These are phyloP conservation scores for Phytophthora tubulina DNA, from an alignment of 352 stramenopile species.

Conservation along the genomic window DNA sequence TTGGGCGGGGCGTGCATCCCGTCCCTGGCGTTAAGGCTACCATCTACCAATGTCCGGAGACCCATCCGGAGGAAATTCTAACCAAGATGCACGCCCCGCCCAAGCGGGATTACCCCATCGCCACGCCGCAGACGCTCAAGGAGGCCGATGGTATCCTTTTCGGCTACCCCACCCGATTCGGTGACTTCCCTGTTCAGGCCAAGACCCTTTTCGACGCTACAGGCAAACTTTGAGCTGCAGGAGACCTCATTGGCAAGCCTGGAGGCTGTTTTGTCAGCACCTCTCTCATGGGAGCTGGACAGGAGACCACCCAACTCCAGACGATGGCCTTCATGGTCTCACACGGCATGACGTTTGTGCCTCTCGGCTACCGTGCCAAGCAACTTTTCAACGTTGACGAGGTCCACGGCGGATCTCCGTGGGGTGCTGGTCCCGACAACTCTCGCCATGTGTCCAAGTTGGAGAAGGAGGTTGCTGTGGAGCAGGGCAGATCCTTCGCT, in stretches of 20 bases:
- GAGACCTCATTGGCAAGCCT: slow-evolving; percentile 21
- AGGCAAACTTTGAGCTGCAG: slow-evolving; percentile 6
- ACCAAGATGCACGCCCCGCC: slow-evolving; percentile 21
- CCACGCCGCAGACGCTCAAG: slow-evolving; percentile 15
- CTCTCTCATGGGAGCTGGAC: slow-evolving; percentile 6
- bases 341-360: slow-evolving; percentile 27
- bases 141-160: slow-evolving; percentile 27
- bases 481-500: slow-evolving; percentile 21
- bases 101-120: slow-evolving; percentile 25
- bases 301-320: slow-evolving; percentile 16
- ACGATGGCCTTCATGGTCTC: slow-evolving; percentile 21
- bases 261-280: slow-evolving; percentile 26
- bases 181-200: slow-evolving; percentile 12
- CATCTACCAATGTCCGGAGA: too few species aligned
- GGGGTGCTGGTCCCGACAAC: slow-evolving; percentile 16
- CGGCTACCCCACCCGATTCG: slow-evolving; percentile 19
- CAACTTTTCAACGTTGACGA: slow-evolving; percentile 23
- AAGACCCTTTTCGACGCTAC: slow-evolving; percentile 23
- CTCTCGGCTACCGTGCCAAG: slow-evolving; percentile 21
- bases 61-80: too few species aligned
- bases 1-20: slow-evolving; percentile 26
- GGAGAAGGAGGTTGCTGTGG: slow-evolving; percentile 17
- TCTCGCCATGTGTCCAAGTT: slow-evolving; percentile 21
- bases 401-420: slow-evolving; percentile 25
- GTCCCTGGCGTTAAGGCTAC: too few species aligned